Conservation (phyloP, 1,284 basidiomycete species). For the Malassezia equina region DNA sequence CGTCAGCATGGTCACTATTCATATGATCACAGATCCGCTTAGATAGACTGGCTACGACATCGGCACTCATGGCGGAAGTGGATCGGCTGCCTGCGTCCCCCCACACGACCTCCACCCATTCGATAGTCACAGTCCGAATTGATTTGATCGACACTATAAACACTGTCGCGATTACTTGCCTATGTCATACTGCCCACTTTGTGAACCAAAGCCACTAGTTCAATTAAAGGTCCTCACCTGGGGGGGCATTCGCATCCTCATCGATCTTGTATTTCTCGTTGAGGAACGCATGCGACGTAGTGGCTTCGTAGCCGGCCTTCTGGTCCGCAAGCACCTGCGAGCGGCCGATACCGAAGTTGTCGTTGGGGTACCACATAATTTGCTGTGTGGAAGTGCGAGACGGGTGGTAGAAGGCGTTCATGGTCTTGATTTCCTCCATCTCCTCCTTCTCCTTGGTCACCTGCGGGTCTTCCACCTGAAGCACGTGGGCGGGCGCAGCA, state of each 20-base stretch:
- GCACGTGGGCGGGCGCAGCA: conserved; percentile 7
- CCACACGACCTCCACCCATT: not conserved
- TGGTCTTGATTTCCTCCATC: conserved; percentile 3
- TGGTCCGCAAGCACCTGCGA: conserved; percentile 32
- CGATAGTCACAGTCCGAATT: not conserved
- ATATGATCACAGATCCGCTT: conserved; percentile 15
- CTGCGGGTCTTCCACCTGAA: conserved; percentile 14
- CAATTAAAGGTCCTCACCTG: conserved; percentile 25
- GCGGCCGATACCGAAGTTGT: conserved; percentile 40
- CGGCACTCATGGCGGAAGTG: not conserved
- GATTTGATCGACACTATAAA: not conserved
- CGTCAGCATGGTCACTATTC: conserved; percentile 15
- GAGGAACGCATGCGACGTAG: conserved; percentile 32
- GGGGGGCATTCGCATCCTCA: conserved; percentile 35
- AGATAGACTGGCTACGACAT: not conserved
- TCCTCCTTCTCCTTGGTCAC: conserved; percentile 6
- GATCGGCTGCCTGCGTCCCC: not conserved
- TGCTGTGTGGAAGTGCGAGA: conserved; percentile 36
- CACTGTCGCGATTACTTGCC: not conserved
- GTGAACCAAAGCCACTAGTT: not conserved
- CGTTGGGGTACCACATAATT: conserved; percentile 44
- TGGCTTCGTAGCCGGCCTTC: conserved; percentile 35
- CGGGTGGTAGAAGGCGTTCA: conserved; percentile 36
- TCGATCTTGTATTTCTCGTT: conserved; percentile 40
- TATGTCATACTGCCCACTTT: not conserved